These are phyloP conservation scores for Simplicillium sp. DNA, from an alignment of 2,329 filamentous ascomycete species.

Conservation along the genomic window DNA sequence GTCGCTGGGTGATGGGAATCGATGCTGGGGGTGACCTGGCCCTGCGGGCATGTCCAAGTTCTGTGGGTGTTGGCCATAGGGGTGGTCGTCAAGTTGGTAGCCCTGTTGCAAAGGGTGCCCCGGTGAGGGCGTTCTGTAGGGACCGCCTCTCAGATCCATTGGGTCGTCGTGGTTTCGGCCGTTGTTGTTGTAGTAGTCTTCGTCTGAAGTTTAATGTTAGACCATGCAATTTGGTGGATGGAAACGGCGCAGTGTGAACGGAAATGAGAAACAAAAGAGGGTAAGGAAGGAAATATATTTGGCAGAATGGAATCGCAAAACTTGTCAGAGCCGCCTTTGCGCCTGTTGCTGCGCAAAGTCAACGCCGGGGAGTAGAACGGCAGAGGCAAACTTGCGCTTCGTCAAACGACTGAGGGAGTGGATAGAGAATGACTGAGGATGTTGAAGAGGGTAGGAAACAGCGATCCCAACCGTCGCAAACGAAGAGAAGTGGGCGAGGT, in stretches of 20 bases:
- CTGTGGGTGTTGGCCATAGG: conserved; percentile 42
- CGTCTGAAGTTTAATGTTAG: conserved; percentile 27
- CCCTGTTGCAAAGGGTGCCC: conserved; percentile 62
- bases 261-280: neutral
- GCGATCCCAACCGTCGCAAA: neutral
- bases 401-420: conserved; percentile 1
- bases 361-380: neutral
- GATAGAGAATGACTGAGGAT: neutral
- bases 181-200: conserved; percentile 40
- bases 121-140: conserved; percentile 64
- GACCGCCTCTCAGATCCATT: conserved; percentile 42
- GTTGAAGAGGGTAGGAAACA: neutral
- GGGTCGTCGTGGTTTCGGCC: conserved; percentile 27
- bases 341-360: neutral
- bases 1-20: conserved; percentile 57
- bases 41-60: conserved; percentile 18
- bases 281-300: neutral
- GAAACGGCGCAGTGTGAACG: neutral
- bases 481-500: neutral
- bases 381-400: neutral
- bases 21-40: conserved; percentile 12
- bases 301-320: too few species aligned
- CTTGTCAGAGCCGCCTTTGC: too few species aligned
- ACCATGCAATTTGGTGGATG: neutral
- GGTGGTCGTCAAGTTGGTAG: conserved; percentile 76